phyloP scores from a whole-genome alignment of 148 eudicot genomes.

The Fallopia convolvulus region DNA sequence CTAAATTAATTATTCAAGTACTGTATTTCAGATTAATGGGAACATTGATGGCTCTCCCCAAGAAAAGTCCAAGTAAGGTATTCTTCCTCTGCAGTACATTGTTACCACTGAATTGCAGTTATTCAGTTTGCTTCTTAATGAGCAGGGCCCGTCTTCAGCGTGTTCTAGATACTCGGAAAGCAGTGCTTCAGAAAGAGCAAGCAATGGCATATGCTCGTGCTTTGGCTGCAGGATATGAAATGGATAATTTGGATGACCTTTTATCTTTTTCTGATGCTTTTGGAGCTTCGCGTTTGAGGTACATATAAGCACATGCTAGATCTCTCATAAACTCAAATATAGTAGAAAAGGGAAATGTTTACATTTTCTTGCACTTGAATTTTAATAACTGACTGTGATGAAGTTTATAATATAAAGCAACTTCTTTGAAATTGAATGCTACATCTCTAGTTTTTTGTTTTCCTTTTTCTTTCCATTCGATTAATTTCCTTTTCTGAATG shows the following conservation, averaged over 20 bases:
- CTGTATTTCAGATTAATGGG: slow-evolving; percentile 21
- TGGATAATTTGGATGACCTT: slow-evolving; percentile 57
- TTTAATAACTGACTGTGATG: neutral
- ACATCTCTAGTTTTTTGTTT: neutral
- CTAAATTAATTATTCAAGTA: neutral
- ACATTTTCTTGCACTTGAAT: neutral
- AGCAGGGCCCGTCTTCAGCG: slow-evolving; percentile 67
- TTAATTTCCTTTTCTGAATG: neutral
- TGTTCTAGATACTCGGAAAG: slow-evolving; percentile 67
- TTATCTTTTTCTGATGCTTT: slow-evolving; percentile 65
- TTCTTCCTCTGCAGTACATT: slow-evolving; percentile 7
- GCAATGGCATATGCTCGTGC: slow-evolving; percentile 95
- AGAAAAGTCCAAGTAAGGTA: slow-evolving; percentile 64
- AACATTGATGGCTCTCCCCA: slow-evolving; percentile 31
- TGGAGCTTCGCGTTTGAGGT: slow-evolving; percentile 90
- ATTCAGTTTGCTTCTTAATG: slow-evolving; percentile 13
- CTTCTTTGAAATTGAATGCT: neutral
- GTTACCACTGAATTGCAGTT: neutral
- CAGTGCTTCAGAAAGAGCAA: slow-evolving; percentile 69
- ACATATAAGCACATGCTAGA: slow-evolving; percentile 2
- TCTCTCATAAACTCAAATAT: neutral
- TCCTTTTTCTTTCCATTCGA: neutral
- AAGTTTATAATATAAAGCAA: neutral
- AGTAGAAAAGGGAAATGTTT: neutral
- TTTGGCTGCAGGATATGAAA: slow-evolving; percentile 72